Evolutionary conservation across 805 yeast species (phyloP), one percentile per base, ranked within the genome.

Genomic region (Cyberlindnera xylosilytica): DNA sequence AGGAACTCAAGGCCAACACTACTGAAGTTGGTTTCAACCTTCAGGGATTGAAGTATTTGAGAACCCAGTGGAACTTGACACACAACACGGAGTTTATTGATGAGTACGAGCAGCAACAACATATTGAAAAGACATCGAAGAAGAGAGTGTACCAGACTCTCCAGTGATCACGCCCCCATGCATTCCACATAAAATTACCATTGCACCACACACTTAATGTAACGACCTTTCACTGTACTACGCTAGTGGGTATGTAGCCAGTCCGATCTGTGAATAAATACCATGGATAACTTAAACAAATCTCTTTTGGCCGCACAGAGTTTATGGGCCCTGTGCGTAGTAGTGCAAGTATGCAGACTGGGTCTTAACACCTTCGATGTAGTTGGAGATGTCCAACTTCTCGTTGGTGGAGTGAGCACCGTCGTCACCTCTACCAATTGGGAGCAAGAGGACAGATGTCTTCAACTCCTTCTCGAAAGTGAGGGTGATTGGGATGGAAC

Each of bases 371-470:
- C 99, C 99, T 60, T 87, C 86, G 54, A 93, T 81, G 68, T 87
- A 93, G 74, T 93, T 93, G 51, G 84, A 70, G 40, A 89, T 72
- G 63, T 95, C 86, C 57, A 93, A 70, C 72, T 93, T 93, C 71
- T 93, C 99, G 63, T 93, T 93, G 58, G 93, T 89, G 18, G 97
- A 88, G 66, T 93, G 99, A 36, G 99, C 99, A 57, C 99, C 99
- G 61, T 93, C 99, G 64, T 93, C 97, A 54, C 99, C 99, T 69
- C 95, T 84, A 52, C 99, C 99, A 85, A 93, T 86, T 50, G 99
- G 99, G 56, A 93, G 78, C 59, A 93, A 73, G 50, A 93, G 73
- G 26, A 90, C 98, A 50, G 82, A 82, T 19, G 95, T 86, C 56
- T 86, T 81, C 59, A 93, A 76, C 62, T 80, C 81, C 58, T 89